A percentile compares a stretch with the other conserved stretches of the same genome.
Conservation (phyloP, 306 rosid species). For the Pyrus communis region DNA sequence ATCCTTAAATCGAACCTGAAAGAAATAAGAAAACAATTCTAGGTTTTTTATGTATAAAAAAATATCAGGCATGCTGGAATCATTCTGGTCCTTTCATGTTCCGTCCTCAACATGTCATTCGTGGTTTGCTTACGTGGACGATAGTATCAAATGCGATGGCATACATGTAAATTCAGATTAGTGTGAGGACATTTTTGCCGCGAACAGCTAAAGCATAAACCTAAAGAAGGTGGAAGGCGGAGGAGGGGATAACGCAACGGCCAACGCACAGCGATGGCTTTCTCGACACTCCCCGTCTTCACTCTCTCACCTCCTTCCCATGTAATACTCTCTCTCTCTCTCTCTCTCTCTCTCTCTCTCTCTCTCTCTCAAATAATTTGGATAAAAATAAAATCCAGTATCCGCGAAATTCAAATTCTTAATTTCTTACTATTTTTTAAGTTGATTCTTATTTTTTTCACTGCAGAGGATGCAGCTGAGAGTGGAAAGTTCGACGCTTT, state of each 20-base stretch:
- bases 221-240: not conserved
- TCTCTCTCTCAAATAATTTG: not conserved
- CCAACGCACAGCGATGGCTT: constrained; percentile 39
- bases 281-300: constrained; percentile 21
- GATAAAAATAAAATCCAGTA: not conserved
- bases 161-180: not conserved
- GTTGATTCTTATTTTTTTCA: not conserved
- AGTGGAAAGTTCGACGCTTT: constrained; percentile 34
- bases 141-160: not conserved
- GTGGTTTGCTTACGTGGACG: not conserved
- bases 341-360: constrained; percentile 10
- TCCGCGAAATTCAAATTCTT: not conserved
- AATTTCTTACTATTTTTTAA: not conserved
- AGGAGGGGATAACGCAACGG: not conserved
- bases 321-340: constrained; percentile 18
- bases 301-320: constrained; percentile 22
- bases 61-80: too few relatives aligned
- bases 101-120: too few relatives aligned
- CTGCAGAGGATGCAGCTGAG: constrained; percentile 48
- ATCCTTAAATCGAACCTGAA: too few relatives aligned
- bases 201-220: not conserved
- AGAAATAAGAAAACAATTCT: too few relatives aligned
- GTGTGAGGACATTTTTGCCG: not conserved
- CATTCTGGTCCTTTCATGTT: fast-evolving
- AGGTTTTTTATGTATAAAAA: too few relatives aligned